Percentiles rank a stretch among this genome's conserved stretches.
These are phyloP conservation scores for Jacaranda copaia DNA, from an alignment of 257 asterid species.

Conservation along the genomic window DNA sequence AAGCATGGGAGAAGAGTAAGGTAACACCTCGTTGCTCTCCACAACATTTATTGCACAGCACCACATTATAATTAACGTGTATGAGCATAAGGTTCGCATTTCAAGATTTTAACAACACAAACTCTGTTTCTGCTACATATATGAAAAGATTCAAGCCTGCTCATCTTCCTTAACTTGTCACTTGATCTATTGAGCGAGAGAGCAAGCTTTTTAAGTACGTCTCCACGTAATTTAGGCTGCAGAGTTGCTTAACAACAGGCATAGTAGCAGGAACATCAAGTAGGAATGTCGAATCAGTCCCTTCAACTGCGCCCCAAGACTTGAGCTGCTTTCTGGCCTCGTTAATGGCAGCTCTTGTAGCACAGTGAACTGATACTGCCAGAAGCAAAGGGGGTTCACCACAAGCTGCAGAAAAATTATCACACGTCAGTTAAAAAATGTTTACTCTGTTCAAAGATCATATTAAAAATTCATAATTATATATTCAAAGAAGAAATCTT, in stretches of 20 bases:
- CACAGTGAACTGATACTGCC: conserved; percentile 83
- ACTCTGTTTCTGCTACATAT: neutral
- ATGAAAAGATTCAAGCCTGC: neutral
- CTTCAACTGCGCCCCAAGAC: conserved; percentile 60
- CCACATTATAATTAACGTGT: neutral
- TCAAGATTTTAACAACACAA: conserved; percentile 5
- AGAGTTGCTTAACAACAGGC: conserved; percentile 74
- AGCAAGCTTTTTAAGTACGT: conserved; percentile 49
- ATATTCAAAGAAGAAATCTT: neutral
- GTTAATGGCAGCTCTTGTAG: conserved; percentile 73
- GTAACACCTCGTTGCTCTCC: neutral
- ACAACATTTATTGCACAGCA: neutral
- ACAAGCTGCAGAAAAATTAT: conserved; percentile 55
- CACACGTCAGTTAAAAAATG: neutral
- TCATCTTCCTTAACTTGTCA: neutral
- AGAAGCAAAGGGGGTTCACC: conserved; percentile 85
- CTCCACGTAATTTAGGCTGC: conserved; percentile 67
- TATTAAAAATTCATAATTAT: no score
- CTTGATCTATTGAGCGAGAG: conserved; percentile 10
- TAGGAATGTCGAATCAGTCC: conserved; percentile 48
- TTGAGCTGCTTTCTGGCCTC: conserved; percentile 69
- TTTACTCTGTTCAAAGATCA: neutral
- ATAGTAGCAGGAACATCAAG: conserved; percentile 71
- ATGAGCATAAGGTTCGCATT: neutral
- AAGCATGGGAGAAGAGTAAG: no score